Evolutionary conservation across 768 basidiomycete genomes (phyloP).

Genomic region (Dentipellis fragilis): DNA sequence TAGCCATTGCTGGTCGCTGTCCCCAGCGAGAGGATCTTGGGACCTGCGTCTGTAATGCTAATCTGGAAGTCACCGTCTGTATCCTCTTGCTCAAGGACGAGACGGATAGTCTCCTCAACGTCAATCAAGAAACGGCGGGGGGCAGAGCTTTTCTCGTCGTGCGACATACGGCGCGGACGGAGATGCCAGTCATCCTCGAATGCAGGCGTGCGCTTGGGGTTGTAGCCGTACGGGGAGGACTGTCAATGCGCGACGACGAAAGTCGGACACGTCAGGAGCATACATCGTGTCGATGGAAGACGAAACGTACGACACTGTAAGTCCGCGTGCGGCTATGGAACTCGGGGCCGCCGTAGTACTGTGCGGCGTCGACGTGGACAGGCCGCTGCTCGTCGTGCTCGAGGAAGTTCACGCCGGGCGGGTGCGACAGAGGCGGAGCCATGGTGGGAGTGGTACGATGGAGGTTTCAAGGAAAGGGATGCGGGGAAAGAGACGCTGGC

Average conservation of each 20-base stretch:
- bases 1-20: constrained; percentile 97
- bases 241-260: constrained; percentile 7
- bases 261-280: background rate
- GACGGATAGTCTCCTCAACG: constrained; percentile 94
- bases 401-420: constrained; percentile 52
- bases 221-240: constrained; percentile 13
- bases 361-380: constrained; percentile 59
- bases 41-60: constrained; percentile 91
- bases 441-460: constrained; percentile 23
- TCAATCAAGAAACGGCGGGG: constrained; percentile 92
- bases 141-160: constrained; percentile 80
- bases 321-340: constrained; percentile 76
- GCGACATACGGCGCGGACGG: constrained; percentile 75
- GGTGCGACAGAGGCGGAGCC: constrained; percentile 60
- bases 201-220: constrained; percentile 53
- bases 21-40: constrained; percentile 91
- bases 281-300: background rate
- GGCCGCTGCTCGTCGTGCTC: constrained; percentile 42
- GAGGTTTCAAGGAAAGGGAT: background rate
- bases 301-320: constrained; percentile 65
- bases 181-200: constrained; percentile 73
- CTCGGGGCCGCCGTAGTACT: constrained; percentile 78
- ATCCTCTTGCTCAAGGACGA: constrained; percentile 95
- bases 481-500: background rate
- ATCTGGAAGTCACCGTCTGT: constrained; percentile 97